These are phyloP conservation scores for Naematelia encephala DNA, from an alignment of 768 basidiomycete species.

Conservation along the genomic window DNA sequence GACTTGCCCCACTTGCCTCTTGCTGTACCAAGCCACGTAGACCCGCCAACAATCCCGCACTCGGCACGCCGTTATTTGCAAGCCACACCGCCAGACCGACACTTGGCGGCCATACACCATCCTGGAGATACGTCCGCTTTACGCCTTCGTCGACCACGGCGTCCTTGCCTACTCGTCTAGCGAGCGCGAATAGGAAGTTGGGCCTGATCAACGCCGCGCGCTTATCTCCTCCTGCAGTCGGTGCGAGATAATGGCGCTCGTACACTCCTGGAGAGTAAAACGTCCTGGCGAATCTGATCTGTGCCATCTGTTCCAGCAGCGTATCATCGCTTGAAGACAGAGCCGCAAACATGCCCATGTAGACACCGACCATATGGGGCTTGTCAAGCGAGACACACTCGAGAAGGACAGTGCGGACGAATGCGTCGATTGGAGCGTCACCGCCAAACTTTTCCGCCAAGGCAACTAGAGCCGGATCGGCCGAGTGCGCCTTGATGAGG, in stretches of 20 bases:
- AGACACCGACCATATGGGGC: constrained; percentile 68
- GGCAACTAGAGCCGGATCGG: constrained; percentile 71
- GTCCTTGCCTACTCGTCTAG: neutral
- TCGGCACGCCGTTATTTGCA: constrained; percentile 17
- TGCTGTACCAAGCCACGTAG: constrained; percentile 13
- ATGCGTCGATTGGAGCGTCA: constrained; percentile 52
- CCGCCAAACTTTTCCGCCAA: constrained; percentile 73
- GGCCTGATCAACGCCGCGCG: constrained; percentile 10
- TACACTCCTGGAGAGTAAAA: constrained; percentile 27
- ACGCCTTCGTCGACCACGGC: neutral
- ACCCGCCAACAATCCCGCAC: constrained; percentile 12
- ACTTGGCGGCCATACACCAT: neutral
- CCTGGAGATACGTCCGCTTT: neutral
- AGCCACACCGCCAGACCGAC: constrained; percentile 18
- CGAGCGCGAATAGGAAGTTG: constrained; percentile 10
- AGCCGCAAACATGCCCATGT: constrained; percentile 68
- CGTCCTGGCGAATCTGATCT: constrained; percentile 17
- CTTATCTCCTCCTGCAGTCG: constrained; percentile 7
- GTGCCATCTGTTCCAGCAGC: constrained; percentile 12
- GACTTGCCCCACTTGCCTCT: neutral
- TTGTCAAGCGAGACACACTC: constrained; percentile 93
- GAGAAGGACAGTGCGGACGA: constrained; percentile 51
- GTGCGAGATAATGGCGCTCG: constrained; percentile 17
- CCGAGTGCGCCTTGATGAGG: constrained; percentile 83
- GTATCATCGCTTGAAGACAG: constrained; percentile 50